Percentiles rank a stretch among this genome's conserved stretches.
These are phyloP conservation scores for Xylaria sp. DNA, from an alignment of 2,329 filamentous ascomycete species.

Conservation along the genomic window DNA sequence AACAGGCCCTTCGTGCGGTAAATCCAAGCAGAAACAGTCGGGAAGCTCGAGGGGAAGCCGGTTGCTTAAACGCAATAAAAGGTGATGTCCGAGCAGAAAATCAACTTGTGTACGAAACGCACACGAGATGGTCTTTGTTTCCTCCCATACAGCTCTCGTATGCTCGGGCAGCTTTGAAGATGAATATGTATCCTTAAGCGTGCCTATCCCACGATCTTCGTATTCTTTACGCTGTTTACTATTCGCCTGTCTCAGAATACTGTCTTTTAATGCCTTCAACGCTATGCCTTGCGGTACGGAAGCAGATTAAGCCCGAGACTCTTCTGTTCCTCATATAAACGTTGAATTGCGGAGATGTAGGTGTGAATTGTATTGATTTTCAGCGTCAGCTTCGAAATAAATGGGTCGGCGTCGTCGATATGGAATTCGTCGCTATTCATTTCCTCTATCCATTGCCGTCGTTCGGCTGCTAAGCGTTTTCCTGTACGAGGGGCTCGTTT, in stretches of 20 bases:
- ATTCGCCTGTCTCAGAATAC: neutral
- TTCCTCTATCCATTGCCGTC: too few relatives aligned
- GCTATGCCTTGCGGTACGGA: neutral
- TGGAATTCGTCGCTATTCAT: too few relatives aligned
- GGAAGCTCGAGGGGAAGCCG: neutral
- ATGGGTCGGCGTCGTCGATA: too few relatives aligned
- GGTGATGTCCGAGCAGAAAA: neutral
- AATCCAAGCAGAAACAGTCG: neutral
- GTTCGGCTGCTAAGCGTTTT: neutral
- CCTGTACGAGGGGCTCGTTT: neutral
- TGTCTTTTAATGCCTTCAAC: neutral
- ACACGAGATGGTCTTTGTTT: neutral
- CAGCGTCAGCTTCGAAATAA: too few relatives aligned
- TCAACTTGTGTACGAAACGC: neutral
- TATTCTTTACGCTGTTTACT: neutral
- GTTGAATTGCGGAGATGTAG: neutral
- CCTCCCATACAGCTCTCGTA: neutral
- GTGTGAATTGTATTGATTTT: neutral
- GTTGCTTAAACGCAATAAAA: neutral
- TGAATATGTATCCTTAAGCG: neutral
- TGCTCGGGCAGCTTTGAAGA: neutral
- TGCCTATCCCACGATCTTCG: neutral
- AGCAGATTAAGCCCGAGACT: neutral
- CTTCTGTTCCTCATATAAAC: neutral
- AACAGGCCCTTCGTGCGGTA: neutral